These are phyloP conservation scores for Leucocoprinus birnbaumii DNA, from an alignment of 768 basidiomycete genomes.

Conservation along the genomic window DNA sequence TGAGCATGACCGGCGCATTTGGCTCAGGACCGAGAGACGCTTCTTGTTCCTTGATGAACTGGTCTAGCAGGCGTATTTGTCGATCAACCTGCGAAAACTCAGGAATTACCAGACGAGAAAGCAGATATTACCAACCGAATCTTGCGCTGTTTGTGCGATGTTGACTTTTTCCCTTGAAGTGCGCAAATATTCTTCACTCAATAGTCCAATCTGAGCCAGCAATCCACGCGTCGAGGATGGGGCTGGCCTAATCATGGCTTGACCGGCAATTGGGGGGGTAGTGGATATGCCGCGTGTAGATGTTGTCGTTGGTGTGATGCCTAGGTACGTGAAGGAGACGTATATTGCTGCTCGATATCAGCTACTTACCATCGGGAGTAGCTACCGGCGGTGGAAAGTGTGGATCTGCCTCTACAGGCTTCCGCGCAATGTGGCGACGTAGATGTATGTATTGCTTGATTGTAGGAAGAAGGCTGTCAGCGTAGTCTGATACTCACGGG, in stretches of 20 bases:
- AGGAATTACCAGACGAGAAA: not conserved
- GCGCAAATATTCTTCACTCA: constrained; percentile 58
- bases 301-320: not conserved
- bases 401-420: not conserved
- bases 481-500: constrained; percentile 21
- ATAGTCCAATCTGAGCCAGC: constrained; percentile 54
- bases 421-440: constrained; percentile 14
- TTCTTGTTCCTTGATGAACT: constrained; percentile 50
- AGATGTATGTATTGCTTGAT: constrained; percentile 45
- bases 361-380: not conserved
- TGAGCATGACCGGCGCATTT: constrained; percentile 38
- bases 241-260: constrained; percentile 20
- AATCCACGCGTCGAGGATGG: constrained; percentile 39
- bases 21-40: constrained; percentile 36
- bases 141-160: constrained; percentile 66
- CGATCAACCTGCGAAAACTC: constrained; percentile 61
- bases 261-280: not conserved
- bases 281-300: not conserved
- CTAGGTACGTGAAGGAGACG: not conserved
- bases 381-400: not conserved
- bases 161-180: constrained; percentile 78
- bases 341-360: not conserved
- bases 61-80: constrained; percentile 75
- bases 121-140: constrained; percentile 47
- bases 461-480: constrained; percentile 36